These are phyloP conservation scores for Blastobotrys arbuscula DNA, from an alignment of 1,139 yeast genomes.

Conservation along the genomic window DNA sequence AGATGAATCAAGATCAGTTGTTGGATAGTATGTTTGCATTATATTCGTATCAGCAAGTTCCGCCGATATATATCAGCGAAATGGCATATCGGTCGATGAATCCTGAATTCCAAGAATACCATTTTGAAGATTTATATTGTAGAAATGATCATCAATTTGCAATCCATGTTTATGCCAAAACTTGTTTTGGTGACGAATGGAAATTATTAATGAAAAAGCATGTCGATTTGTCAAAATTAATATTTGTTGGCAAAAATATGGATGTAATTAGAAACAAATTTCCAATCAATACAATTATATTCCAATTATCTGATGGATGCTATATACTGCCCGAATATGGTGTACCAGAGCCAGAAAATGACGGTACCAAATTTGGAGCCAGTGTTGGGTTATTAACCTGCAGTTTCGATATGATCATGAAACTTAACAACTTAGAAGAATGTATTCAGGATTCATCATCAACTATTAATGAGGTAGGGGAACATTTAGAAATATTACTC, in stretches of 20 bases:
- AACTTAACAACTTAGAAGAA: constrained; percentile 40
- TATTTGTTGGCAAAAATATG: constrained; percentile 24
- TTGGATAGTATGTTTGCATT: constrained; percentile 37
- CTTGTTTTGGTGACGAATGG: constrained; percentile 14
- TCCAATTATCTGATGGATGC: constrained; percentile 39
- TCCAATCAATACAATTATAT: constrained; percentile 33
- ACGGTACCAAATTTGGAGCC: constrained; percentile 2
- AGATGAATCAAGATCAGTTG: constrained; percentile 29
- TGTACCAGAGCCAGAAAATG: not conserved
- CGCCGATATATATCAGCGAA: constrained; percentile 42
- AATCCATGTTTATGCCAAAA: constrained; percentile 19
- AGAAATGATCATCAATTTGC: constrained; percentile 16
- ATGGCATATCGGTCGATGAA: constrained; percentile 31
- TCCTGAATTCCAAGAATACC: constrained; percentile 36
- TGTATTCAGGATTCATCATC: constrained; percentile 38
- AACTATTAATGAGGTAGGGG: constrained; percentile 25
- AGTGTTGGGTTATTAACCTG: constrained; percentile 5
- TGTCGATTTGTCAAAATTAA: constrained; percentile 19
- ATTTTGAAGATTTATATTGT: constrained; percentile 16
- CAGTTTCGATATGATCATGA: constrained; percentile 43
- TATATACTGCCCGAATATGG: constrained; percentile 27
- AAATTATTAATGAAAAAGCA: constrained; percentile 11
- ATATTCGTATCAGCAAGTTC: constrained; percentile 28
- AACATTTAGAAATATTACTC: constrained; percentile 7
- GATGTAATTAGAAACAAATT: constrained; percentile 20